Evolutionary conservation across 2,329 filamentous ascomycete species (phyloP), one percentile per base, ranked within the genome.

Genomic region (Trichoderma breve): DNA sequence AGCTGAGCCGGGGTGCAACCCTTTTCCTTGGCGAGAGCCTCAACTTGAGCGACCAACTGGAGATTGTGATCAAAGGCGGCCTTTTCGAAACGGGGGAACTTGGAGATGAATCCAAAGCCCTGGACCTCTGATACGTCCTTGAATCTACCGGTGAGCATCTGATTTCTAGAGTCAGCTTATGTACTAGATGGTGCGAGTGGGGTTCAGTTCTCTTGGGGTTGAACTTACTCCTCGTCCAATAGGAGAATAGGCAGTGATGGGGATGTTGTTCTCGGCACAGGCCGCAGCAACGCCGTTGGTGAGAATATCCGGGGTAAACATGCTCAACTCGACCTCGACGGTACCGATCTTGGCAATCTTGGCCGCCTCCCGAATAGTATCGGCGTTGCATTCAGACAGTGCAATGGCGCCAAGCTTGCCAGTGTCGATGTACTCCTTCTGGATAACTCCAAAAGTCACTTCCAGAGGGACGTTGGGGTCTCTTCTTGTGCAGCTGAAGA

Each of bases 21-120:
- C 81, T 91, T 93, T 75, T 84, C 83, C 75, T 82, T 78, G 1
- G 91, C 91, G 47, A 93, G 77, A 28, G 82, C 81, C 77, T 89
- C 82, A 14, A 93, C 80, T 71, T 88, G 83, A 7, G 84, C 74
- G 11, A 90, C 88, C 6, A 94, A 84, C 77, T 89, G 80, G 9
- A 93, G 76, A 79, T 93, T 94, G 78, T 86, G 85, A 47, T 86
- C 82, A 75, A 93, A 91, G 73, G 87, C 88, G 12, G 86, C 90
- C 2, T 85, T 83, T 73, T 88, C 85, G 81, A 93, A 93, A 26
- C 90, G 85, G 1, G 91, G 90, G 26, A 84, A 75, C 1, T n/a
- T 43, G 6, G 74, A 61, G 21, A 77, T 66, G 26, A 76, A 60
- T 21, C 78, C 76, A 6, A 74, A 55, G 1, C 73, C 66, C 61